Percentiles rank a stretch among this genome's conserved stretches.
These are phyloP conservation scores for Pythium diclinum DNA, from an alignment of 352 stramenopile species.

Conservation along the genomic window DNA sequence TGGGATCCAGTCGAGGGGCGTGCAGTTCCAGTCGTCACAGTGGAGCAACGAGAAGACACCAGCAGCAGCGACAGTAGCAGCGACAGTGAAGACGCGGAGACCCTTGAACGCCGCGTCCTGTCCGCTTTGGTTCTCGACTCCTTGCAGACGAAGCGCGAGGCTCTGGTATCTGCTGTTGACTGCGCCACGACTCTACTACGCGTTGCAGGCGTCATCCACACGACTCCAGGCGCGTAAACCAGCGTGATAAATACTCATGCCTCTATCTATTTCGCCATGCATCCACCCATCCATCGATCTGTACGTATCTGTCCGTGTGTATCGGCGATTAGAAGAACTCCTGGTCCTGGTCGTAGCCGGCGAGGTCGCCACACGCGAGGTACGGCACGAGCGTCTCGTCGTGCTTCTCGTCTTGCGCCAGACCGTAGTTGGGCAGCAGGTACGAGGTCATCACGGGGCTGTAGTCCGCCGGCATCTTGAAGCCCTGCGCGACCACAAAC, in stretches of 20 bases:
- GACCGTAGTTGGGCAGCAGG: slow-evolving; percentile 59
- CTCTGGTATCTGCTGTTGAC: slow-evolving; percentile 42
- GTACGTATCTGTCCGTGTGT: slow-evolving; percentile 25
- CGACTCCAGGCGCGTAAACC: not conserved
- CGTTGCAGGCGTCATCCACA: slow-evolving; percentile 38
- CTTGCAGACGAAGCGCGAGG: slow-evolving; percentile 42
- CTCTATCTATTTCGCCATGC: not conserved
- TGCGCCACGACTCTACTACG: slow-evolving; percentile 36
- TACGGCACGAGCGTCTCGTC: slow-evolving; percentile 85
- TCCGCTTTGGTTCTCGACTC: slow-evolving; percentile 42
- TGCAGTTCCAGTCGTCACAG: slow-evolving; percentile 24
- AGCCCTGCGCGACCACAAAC: slow-evolving; percentile 96
- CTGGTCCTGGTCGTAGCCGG: slow-evolving; percentile 83
- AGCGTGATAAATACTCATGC: slow-evolving; percentile 3
- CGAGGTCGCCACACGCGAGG: slow-evolving; percentile 91
- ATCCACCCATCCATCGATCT: not conserved
- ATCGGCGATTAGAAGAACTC: slow-evolving; percentile 32
- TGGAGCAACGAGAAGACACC: not conserved
- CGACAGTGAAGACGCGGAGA: slow-evolving; percentile 1
- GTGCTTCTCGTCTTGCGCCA: slow-evolving; percentile 42
- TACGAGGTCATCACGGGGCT: slow-evolving; percentile 86
- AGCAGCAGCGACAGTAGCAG: slow-evolving; percentile 12
- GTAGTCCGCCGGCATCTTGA: slow-evolving; percentile 80
- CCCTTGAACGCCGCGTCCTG: slow-evolving; percentile 27
- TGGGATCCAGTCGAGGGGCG: slow-evolving; percentile 33